phyloP scores from a whole-genome alignment of 2,329 filamentous ascomycete genomes.

The Berkeleyomyces basicola region DNA sequence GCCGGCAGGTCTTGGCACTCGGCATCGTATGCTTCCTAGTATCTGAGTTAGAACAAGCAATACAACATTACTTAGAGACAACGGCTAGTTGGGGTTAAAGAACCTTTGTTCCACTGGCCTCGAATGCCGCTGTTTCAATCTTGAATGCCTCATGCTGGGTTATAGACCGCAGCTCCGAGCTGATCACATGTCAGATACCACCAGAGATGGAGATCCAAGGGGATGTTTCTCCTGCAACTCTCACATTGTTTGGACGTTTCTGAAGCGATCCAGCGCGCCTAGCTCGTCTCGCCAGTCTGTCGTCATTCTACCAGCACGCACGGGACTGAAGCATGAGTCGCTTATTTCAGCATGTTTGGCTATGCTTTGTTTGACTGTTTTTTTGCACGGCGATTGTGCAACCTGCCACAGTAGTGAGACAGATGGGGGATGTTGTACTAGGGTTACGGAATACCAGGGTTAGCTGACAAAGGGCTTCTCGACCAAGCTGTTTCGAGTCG shows the following conservation, averaged over 20 bases:
- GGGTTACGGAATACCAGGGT: background rate
- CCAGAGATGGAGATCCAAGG: background rate
- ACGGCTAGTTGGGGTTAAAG: background rate
- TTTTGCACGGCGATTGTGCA: background rate
- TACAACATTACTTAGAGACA: too few relatives aligned
- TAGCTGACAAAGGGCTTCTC: background rate
- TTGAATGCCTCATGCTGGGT: slow-evolving; percentile 36
- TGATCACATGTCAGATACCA: slow-evolving; percentile 7
- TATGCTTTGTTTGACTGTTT: background rate
- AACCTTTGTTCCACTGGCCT: background rate
- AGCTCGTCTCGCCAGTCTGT: slow-evolving; percentile 8
- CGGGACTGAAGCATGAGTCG: background rate
- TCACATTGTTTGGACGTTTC: slow-evolving; percentile 9
- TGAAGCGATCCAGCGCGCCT: slow-evolving; percentile 8
- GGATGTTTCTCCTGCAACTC: slow-evolving; percentile 14
- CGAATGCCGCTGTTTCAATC: slow-evolving; percentile 48
- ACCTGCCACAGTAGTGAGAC: background rate
- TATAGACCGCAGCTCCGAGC: slow-evolving; percentile 13
- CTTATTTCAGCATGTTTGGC: background rate
- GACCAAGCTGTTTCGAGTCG: background rate
- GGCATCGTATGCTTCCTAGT: slow-evolving; percentile 41
- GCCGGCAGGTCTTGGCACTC: slow-evolving; percentile 21
- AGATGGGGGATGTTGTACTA: background rate
- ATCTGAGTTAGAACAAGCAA: slow-evolving; percentile 15
- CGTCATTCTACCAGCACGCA: background rate